Evolutionary conservation across 2,329 filamentous ascomycete genomes (phyloP), one percentile per base, ranked within the genome.

Genomic region (Cladophialophora immunda): DNA sequence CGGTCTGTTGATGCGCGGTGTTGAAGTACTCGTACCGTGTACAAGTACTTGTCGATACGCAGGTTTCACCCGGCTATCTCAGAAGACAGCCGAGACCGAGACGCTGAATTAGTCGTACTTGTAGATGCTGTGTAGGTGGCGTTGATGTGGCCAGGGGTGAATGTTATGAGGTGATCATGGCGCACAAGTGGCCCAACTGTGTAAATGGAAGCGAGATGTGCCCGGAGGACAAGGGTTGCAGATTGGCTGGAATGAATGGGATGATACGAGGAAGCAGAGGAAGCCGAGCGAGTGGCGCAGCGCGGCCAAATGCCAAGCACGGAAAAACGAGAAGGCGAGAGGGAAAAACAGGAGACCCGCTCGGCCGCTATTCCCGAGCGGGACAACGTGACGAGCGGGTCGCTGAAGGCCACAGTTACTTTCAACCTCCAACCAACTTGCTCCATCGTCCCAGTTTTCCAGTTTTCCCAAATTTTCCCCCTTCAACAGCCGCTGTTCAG

Each of bases 381-480:
- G 58, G 45, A 29, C 19, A 36, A 41, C 45, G 15, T 53, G 47
- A 38, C 29, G 4, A 52, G 19, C 32, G 34, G 52, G 25, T 29
- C 19, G 38, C 38, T 17, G 7, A 27, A 9, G 38, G 8, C 58
- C 47, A 34, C 25, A 50, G 29, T 45, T 61, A 38, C 29, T 61
- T 61, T 61, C 30, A 54, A 61, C 47, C 34, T 53, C 58, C 58
- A 54, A 61, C 58, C 58, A 38, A 30, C 32, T 29, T 52, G 6
- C 29, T 9, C 38, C n/a, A n/a, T 32, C 15, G 56, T 50, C 15
- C 27, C 57, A 25, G 13, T 25, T 50, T 50, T 50, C 45, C 45
- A 27, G 45, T 50, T 50, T 25, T 25, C 19, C 45, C 38, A 45
- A 19, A 50, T n/a, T 50, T 50, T 41, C 17, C 15, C 45, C 45